Evolutionary conservation across 768 basidiomycete species (phyloP), one percentile per base, ranked within the genome.

Genomic region (Megacollybia marginata): DNA sequence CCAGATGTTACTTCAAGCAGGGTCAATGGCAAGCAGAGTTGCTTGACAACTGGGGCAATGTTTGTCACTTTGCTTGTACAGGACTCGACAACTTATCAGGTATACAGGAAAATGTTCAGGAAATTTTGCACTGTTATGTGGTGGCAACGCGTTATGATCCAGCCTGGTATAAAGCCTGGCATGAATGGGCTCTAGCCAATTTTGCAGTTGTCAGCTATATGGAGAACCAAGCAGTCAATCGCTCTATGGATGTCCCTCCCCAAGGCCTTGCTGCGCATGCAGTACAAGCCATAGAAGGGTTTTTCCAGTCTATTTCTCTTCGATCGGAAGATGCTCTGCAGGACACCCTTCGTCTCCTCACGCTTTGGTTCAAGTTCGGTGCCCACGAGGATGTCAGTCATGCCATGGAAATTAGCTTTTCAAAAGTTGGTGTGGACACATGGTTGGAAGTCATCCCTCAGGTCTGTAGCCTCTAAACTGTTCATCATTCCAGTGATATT

Each of bases 131-230:
- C 55, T 83, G 89, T 4, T 97, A 96, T 66, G 74, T 78, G 46
- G 74, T 85, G 31, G 90, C 96, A 0, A 98, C 96, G 2, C 84
- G 87, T 57, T 90, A 90, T 55, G 95, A 98, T 63, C 81, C 87
- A 4, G 74, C 77, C n/a, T 99, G 96, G 96, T 97, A 97, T 67
- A 97, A 99, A 63, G 96, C 95, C 15, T 98, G 94, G 94, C 96
- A 99, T 60, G 92, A 92, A 1, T 99, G 93, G 92, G 95, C 96
- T 2, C 72, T 98, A 48, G 87, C 93, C 3, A 97, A 98, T 65
- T 94, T 96, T 55, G 92, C 97, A 49, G 91, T 97, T 54, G 83
- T 98, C 53, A 75, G 78, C 23, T 79, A 86, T 58, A 70, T 95
- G 58, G 92, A 95, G 62, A 76, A 69, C 40, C 82, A 82, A 58